phyloP scores from a whole-genome alignment of 2,329 filamentous ascomycete genomes.

The Ophiobolus disseminans region DNA sequence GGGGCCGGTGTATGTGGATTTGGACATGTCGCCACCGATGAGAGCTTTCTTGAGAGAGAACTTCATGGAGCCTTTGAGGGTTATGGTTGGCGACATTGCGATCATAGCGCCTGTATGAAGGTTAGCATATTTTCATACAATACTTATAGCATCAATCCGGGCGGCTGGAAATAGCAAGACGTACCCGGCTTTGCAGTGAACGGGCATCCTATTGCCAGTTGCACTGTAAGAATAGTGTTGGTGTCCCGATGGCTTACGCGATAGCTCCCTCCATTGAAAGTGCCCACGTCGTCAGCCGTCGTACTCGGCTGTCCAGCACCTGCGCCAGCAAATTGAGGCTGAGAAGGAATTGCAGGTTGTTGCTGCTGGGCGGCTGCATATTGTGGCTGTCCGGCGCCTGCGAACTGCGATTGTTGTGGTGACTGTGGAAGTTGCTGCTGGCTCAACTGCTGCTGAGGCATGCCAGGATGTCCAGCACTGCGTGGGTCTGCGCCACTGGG shows the following conservation, averaged over 20 bases:
- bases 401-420: conserved; percentile 42
- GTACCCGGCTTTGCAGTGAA: conserved; percentile 77
- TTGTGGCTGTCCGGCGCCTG: conserved; percentile 16
- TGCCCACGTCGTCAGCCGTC: conserved; percentile 84
- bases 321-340: conserved; percentile 43
- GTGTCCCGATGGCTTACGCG: conserved; percentile 90
- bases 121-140: conserved; percentile 7
- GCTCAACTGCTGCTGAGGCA: conserved; percentile 35
- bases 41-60: conserved; percentile 94
- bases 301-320: conserved; percentile 53
- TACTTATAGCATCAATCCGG: background rate
- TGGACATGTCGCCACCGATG: conserved; percentile 77
- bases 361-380: conserved; percentile 19
- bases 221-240: conserved; percentile 88
- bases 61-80: conserved; percentile 80
- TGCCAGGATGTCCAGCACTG: conserved; percentile 41
- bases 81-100: conserved; percentile 89
- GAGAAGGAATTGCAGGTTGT: conserved; percentile 22
- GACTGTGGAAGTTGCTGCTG: conserved; percentile 25
- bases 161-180: background rate
- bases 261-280: conserved; percentile 95
- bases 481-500: conserved; percentile 8
- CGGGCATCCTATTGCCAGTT: conserved; percentile 88
- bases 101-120: conserved; percentile 76
- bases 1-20: conserved; percentile 84